Base-by-base conservation (phyloP, 805 yeast species). In the Metschnikowia gelsemii region DNA sequence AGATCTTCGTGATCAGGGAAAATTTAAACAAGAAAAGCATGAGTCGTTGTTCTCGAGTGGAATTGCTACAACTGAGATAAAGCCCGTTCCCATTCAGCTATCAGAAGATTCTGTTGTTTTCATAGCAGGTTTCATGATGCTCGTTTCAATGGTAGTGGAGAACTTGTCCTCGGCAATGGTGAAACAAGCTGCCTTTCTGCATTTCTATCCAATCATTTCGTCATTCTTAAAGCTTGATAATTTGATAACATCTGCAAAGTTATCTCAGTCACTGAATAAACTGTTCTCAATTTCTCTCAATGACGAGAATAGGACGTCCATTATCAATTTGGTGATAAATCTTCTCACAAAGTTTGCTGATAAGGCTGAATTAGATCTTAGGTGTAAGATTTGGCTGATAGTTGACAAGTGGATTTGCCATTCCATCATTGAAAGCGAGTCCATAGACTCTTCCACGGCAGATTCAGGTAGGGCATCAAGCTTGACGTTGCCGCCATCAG, bases 21-120 rank as follows among this genome's bases (percentile, higher is more conserved):
- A 55, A 43, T 49, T 47, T 25, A 61, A 59, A 32, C 69, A 66
- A 38, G 66, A 64, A 39, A 54, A 64, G 39, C 70, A 59, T 38
- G 71, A 68, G 23, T 58, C 64, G 7, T 40, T 52, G 38, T 49
- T 49, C 32, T 43, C 53, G 2, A 38, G 40, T 8, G 42, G 35
- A 3, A 18, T 20, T 35, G 5, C 46, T 36, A 27, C 39, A 18
- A 47, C 47, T n/a, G 40, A 46, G 21, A 48, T 49, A 4, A 46
- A 56, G 3, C 65, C 61, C 42, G 32, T 63, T 43, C 35, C 54
- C 31, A 63, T 70, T 8, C 87, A 83, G 38, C 66, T 89, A 23
- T 84, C 86, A 25, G 95, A 87, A 49, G 96, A 89, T 57, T 84
- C 90, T 0, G 64, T 87, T 6, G 73, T 87, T 6, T 80, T 86